Evolutionary conservation across 495 filamentous ascomycete genomes (phyloP).

Genomic region (Saxophila tyrrhenica): DNA sequence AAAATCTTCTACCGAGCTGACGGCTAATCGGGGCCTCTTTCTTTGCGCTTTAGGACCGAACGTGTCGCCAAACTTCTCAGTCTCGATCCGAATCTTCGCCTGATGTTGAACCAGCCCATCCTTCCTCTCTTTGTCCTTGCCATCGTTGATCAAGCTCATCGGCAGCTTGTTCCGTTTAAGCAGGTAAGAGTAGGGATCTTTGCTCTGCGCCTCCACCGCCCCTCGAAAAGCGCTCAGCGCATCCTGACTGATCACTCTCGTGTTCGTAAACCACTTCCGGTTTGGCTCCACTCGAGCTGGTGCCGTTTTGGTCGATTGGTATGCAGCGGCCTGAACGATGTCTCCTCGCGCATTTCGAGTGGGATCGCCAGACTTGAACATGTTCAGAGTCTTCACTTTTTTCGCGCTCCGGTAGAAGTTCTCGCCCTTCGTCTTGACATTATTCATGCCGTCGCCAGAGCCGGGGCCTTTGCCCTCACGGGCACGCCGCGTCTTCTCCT

Average conservation of each 20-base stretch:
- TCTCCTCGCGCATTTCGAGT: constrained; percentile 63
- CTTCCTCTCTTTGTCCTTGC: constrained; percentile 55
- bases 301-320: constrained; percentile 69
- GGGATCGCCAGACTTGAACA: constrained; percentile 72
- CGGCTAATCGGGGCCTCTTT: constrained; percentile 79
- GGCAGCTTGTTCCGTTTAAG: constrained; percentile 90
- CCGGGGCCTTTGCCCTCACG: constrained; percentile 69
- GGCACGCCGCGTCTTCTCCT: constrained; percentile 70
- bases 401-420: constrained; percentile 87
- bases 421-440: constrained; percentile 89
- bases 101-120: constrained; percentile 85
- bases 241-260: constrained; percentile 59
- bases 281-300: constrained; percentile 85
- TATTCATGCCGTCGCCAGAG: constrained; percentile 66
- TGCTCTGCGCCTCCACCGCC: constrained; percentile 78
- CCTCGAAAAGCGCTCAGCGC: constrained; percentile 74
- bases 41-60: constrained; percentile 90
- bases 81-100: constrained; percentile 88
- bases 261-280: constrained; percentile 73
- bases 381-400: constrained; percentile 74
- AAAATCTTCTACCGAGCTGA: constrained; percentile 68
- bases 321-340: constrained; percentile 72
- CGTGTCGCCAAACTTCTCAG: constrained; percentile 70
- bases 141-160: constrained; percentile 66
- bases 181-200: constrained; percentile 84